phyloP scores from a whole-genome alignment of 768 basidiomycete species.

The Tricholoma saponaceum region DNA sequence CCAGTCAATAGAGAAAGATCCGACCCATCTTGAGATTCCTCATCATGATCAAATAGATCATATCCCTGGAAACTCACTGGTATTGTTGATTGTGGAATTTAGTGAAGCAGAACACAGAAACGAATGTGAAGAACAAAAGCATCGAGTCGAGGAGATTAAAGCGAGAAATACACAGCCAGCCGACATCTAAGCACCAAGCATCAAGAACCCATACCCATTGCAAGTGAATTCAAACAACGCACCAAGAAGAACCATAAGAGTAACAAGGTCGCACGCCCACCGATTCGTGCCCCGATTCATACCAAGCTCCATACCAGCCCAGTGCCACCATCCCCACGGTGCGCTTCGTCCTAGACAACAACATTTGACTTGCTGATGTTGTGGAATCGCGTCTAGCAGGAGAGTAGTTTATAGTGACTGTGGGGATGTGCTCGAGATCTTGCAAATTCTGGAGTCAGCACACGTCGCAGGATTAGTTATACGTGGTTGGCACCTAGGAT shows the following conservation, averaged over 20 bases:
- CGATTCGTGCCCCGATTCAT: no score
- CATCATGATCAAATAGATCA: conserved; percentile 5
- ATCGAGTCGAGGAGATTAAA: conserved; percentile 98
- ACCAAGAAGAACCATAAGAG: conserved; percentile 93
- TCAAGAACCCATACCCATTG: conserved; percentile 7
- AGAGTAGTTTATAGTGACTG: conserved; percentile 75
- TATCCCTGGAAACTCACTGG: conserved; percentile 50
- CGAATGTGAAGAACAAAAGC: conserved; percentile 98
- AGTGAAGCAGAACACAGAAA: conserved; percentile 89
- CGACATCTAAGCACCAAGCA: conserved; percentile 63
- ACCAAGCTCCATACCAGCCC: conserved; percentile 94
- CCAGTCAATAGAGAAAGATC: conserved; percentile 95
- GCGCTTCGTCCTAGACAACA: conserved; percentile 99
- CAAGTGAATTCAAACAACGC: conserved; percentile 17
- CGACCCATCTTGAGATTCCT: conserved; percentile 31
- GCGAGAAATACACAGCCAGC: conserved; percentile 90
- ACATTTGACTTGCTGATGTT: conserved; percentile 80
- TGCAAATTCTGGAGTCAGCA: conserved; percentile 51
- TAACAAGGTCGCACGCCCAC: conserved; percentile 87
- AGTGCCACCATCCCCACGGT: conserved; percentile 95
- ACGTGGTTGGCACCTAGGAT: conserved; percentile 13
- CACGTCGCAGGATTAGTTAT: background rate
- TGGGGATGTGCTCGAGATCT: conserved; percentile 74
- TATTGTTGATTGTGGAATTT: conserved; percentile 98
- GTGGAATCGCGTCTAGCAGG: conserved; percentile 94